A percentile compares a stretch with the other conserved stretches of the same genome.
These are phyloP conservation scores for Corrigiola litoralis DNA, from an alignment of 179 eudicot species.

Conservation along the genomic window DNA sequence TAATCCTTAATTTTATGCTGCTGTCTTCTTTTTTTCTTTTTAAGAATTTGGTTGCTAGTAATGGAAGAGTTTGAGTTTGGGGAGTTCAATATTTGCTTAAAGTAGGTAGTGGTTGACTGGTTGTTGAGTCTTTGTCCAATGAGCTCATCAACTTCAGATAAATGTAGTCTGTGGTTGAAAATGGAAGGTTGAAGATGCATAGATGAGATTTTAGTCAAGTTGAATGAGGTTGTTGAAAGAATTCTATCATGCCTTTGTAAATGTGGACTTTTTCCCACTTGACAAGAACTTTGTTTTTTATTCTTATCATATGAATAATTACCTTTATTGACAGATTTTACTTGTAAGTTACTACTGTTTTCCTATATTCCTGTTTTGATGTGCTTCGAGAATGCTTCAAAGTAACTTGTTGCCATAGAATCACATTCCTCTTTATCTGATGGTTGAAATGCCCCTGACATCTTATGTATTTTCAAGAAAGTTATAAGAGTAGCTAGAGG, in stretches of 20 bases:
- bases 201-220: conserved; percentile 8
- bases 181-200: conserved; percentile 1
- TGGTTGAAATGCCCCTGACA: background rate
- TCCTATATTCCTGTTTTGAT: background rate
- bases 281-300: conserved; percentile 21
- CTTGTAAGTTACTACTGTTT: conserved; percentile 25
- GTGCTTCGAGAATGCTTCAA: conserved; percentile 5
- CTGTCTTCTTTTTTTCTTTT: background rate
- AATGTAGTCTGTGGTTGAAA: conserved; percentile 2
- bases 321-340: conserved; percentile 15
- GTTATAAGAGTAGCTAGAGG: background rate
- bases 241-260: conserved; percentile 1
- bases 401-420: conserved; percentile 12
- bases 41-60: background rate
- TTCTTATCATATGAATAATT: conserved; percentile 13
- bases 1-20: background rate
- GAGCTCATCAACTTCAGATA: background rate
- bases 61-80: background rate
- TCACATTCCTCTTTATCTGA: conserved; percentile 13
- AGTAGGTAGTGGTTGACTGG: conserved; percentile 5
- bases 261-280: conserved; percentile 10
- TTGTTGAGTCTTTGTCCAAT: conserved; percentile 1
- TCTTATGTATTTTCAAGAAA: background rate
- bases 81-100: conserved; percentile 4
- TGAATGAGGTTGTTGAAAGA: conserved; percentile 10